Evolutionary conservation across 345 rosid genomes (phyloP), one percentile per base, ranked within the genome.

Genomic region (Microcos paniculata): DNA sequence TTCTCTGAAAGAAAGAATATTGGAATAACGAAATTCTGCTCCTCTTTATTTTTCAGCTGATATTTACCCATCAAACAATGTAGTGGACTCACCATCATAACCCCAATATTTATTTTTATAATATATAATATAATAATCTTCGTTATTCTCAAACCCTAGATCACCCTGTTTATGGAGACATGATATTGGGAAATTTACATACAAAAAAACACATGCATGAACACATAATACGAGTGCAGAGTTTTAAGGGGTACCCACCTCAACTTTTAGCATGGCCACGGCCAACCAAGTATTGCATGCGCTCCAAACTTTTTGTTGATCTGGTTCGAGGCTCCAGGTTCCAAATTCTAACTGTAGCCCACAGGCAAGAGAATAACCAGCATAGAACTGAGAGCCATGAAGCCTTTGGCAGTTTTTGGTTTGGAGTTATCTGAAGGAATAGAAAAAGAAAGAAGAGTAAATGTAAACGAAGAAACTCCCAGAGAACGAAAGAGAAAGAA

Each of bases 1-100:
- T 72, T 56, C 53, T 24, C 63, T 23, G 75, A 56, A 40, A 23
- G 62, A 31, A 62, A 57, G 65, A 63, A 59, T 26, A 49, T 51
- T 31, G 6, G 57, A 14, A 15, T 59, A 45, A 16, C n/a, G 3
- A 43, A 53, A 23, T 63, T 33, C 66, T 30, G n/a, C 13, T n/a
- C n/a, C n/a, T 7, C 13, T n/a, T 62, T 19, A 8, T 26, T 4
- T 6, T 11, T 6, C 72, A 26, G 19, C 24, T 45, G 40, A 68
- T 48, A 9, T 48, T 48, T 48, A 18, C 40, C 42, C 26, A 18
- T 68, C 40, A 18, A 13, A 48, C 57, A 16, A 67, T 67, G 3
- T 15, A 15, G 31, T 67, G 71, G 35, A 46, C 16, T 26, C 40
- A 46, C 42, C 12, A 30, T 16, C 23, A 16, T 3, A 2, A 63